Percentiles rank a stretch among this genome's conserved stretches.
phyloP scores from a whole-genome alignment of 2,329 filamentous ascomycete species.

The Thielaviopsis euricoi region DNA sequence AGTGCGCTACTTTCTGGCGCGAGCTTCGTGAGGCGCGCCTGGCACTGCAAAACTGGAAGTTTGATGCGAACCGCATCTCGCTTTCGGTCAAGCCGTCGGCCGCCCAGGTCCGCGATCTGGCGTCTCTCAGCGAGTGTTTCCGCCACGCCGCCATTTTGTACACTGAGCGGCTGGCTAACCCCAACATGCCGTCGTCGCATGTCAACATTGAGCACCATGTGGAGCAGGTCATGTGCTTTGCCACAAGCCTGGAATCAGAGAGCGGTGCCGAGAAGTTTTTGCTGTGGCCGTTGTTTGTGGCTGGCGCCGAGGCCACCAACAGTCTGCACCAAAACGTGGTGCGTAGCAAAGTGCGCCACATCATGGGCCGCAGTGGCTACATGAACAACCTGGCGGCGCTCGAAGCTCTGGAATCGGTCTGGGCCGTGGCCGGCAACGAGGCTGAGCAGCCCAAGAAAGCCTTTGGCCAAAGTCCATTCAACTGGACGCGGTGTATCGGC shows the following conservation, averaged over 20 bases:
- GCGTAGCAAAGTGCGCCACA: slow-evolving; percentile 64
- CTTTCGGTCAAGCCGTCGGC: slow-evolving; percentile 34
- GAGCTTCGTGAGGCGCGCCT: slow-evolving; percentile 72
- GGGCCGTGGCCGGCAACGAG: slow-evolving; percentile 35
- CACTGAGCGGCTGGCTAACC: slow-evolving; percentile 71
- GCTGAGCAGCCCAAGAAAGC: slow-evolving; percentile 24
- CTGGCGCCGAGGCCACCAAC: slow-evolving; percentile 76
- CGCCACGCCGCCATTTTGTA: slow-evolving; percentile 79
- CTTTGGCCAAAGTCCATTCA: slow-evolving; percentile 22
- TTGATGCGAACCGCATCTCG: slow-evolving; percentile 39
- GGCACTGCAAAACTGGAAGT: slow-evolving; percentile 67
- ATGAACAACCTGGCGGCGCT: slow-evolving; percentile 82
- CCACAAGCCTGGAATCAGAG: slow-evolving; percentile 57
- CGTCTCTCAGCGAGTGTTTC: slow-evolving; percentile 78
- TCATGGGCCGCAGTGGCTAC: slow-evolving; percentile 78
- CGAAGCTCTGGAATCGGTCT: slow-evolving; percentile 71
- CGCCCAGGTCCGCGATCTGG: slow-evolving; percentile 54
- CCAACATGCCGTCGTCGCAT: slow-evolving; percentile 53
- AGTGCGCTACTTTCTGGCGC: slow-evolving; percentile 55
- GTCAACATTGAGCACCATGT: slow-evolving; percentile 73
- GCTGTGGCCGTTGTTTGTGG: slow-evolving; percentile 77
- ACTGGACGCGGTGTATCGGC: slow-evolving; percentile 41
- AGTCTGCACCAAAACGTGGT: slow-evolving; percentile 65
- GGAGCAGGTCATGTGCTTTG: slow-evolving; percentile 66
- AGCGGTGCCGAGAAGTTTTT: slow-evolving; percentile 71